Conservation (phyloP, 306 rosid genomes). For the Citrullus colocynthis region DNA sequence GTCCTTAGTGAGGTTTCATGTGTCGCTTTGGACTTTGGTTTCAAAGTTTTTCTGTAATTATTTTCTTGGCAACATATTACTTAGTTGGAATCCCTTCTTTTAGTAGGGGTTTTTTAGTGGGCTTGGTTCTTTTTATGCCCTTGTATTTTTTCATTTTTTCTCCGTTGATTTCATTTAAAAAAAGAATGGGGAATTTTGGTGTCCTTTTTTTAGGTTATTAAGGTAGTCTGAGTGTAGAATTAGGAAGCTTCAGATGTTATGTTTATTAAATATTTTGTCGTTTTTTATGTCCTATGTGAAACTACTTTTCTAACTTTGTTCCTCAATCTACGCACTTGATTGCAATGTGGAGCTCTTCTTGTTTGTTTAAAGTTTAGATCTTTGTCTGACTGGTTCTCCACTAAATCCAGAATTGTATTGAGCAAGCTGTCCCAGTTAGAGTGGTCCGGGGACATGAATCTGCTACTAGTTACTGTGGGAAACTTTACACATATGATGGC, state of each 20-base stretch:
- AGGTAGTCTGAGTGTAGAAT: neutral
- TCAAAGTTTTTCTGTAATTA: too few relatives aligned
- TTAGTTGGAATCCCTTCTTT: too few relatives aligned
- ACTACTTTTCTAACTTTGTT: neutral
- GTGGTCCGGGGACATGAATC: slow-evolving; percentile 85
- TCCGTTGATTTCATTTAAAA: too few relatives aligned
- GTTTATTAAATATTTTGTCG: neutral
- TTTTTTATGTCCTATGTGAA: neutral
- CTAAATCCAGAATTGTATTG: slow-evolving; percentile 56
- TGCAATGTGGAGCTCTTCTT: neutral
- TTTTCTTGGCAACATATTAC: too few relatives aligned
- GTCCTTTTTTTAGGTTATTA: neutral
- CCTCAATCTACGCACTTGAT: neutral
- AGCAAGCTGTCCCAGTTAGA: slow-evolving; percentile 65
- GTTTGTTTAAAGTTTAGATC: neutral
- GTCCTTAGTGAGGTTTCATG: too few relatives aligned
- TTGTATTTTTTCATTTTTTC: too few relatives aligned
- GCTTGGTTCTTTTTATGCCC: too few relatives aligned
- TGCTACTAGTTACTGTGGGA: slow-evolving; percentile 56
- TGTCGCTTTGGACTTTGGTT: too few relatives aligned
- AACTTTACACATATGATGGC: slow-evolving; percentile 92
- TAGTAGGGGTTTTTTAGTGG: too few relatives aligned
- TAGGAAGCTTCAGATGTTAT: neutral
- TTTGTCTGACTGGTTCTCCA: slow-evolving; percentile 15
- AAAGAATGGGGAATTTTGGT: too few relatives aligned